A percentile compares a stretch with the other conserved stretches of the same genome.
These are phyloP conservation scores for Talinum fruticosum DNA, from an alignment of 148 eudicot genomes.

Conservation along the genomic window DNA sequence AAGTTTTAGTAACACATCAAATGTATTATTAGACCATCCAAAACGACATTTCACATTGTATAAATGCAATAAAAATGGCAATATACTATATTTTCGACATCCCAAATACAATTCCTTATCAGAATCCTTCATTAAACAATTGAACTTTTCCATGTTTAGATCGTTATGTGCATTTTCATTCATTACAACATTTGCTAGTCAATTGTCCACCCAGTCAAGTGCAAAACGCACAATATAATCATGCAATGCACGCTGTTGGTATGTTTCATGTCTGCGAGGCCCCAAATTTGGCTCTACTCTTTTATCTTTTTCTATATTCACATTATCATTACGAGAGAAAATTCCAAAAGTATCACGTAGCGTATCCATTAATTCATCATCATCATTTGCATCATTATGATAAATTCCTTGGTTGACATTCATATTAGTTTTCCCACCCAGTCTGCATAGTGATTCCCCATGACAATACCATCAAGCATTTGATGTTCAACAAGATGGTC, in stretches of 20 bases:
- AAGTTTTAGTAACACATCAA: constrained; percentile 3
- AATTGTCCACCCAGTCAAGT: too few relatives aligned
- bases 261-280: background rate
- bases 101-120: constrained; percentile 1
- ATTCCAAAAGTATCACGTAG: background rate
- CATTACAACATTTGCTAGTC: too few relatives aligned
- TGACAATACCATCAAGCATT: background rate
- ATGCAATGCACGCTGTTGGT: too few relatives aligned
- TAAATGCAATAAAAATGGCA: constrained; percentile 5
- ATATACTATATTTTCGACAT: background rate
- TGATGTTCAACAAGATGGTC: background rate
- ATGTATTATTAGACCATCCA: background rate
- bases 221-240: too few relatives aligned
- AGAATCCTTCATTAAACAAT: background rate
- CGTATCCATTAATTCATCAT: background rate
- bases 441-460: background rate
- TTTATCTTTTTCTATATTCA: background rate
- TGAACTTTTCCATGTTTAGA: background rate
- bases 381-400: background rate
- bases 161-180: too few relatives aligned
- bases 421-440: background rate
- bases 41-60: background rate
- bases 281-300: background rate
- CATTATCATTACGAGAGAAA: too few relatives aligned
- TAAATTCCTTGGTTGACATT: background rate